Evolutionary conservation across 441 rosid species (phyloP), one percentile per base, ranked within the genome.

Genomic region (Raphanus hybrid): DNA sequence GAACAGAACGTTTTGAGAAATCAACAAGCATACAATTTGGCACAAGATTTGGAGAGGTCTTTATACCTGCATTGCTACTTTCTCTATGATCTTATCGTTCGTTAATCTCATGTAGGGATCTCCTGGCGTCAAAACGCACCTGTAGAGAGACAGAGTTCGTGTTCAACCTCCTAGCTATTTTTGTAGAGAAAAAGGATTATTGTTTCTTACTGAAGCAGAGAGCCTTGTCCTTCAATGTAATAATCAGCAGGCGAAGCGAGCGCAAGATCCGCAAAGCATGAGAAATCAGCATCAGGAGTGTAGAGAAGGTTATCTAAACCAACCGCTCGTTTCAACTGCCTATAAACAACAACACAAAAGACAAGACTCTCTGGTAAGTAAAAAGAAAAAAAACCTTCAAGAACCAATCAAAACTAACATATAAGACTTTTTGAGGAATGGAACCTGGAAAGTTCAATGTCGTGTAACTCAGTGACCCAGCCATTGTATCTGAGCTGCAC

Each of bases 251-350:
- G 98, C 14, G 98, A 96, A 35, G 93, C 66, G 12, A 96, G 91
- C 5, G 99, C 98, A 50, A 96, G 85, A 84, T 96, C 99, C 0
- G 98, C 97, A 59, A 96, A 96, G 78, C 98, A 93, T 1, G 99
- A 96, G 84, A 96, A 96, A 87, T 96, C 98, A 26, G 98, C 99
- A 90, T 96, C 98, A 71, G 97, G 97, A 55, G 97, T 93, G 76
- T 96, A 96, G 11, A 96, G 90, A 76, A 96, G 97, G 80, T 96
- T 96, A 84, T 96, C 97, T 74, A 96, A 74, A 58, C 99, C 99
- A 2, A 82, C 73, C 32, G 99, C 97, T 85, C 70, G 87, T 84
- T 82, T 86, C 86, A 86, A 77, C 83, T 90, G 93, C 97, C 99
- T 95, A 77, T 62, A 72, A 29, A 73, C 65, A 37, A 57, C 45